Base-by-base conservation (phyloP, 352 stramenopile genomes). In the Pythium periplocum region DNA sequence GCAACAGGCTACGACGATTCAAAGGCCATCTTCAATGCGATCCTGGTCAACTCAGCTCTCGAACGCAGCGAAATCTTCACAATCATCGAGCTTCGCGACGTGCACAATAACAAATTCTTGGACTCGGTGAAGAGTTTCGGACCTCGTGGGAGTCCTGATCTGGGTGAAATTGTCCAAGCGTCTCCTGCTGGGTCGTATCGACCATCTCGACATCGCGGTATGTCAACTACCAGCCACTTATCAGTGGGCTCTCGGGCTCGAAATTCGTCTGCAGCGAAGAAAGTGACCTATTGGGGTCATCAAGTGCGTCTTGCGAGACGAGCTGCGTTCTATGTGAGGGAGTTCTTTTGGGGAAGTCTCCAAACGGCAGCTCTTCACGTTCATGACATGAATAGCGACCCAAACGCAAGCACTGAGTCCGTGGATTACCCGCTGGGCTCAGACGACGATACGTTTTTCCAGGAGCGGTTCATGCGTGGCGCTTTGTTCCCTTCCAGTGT, bases 11-110 rank as follows among this genome's bases (percentile, higher is more conserved):
- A 89, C 32, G 77, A 90, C 57, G 83, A 94, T 61, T 92, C 83
- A 0, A 91, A 92, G 56, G 78, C 81, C 4, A 90, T 94, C 31
- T 92, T 94, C 51, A 94, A 92, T 45, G 82, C 83, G 3, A 92
- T 92, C 43, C 68, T 94, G 11, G 66, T 94, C 26, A 89, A 88
- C 61, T 74, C 74, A 5, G 83, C 83, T 9, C 60, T 90, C 10
- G 64, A 86, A 51, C 68, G 66, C 34, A 86, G 71, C 56, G 45
- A 70, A 34, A 86, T 87, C 33, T 94, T 94, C 59, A 91, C 83
- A 2, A 92, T 94, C 53, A 87, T 94, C 32, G 83, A 94, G 58
- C 71, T 94, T 7, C 78, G 83, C 42, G 82, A 94, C 51, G 78
- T 89, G 7, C 75, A 87, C 54, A 92, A 91, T 64, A 91, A 91